Conservation (phyloP, 345 rosid species). For the Eucalyptus melliodora region DNA sequence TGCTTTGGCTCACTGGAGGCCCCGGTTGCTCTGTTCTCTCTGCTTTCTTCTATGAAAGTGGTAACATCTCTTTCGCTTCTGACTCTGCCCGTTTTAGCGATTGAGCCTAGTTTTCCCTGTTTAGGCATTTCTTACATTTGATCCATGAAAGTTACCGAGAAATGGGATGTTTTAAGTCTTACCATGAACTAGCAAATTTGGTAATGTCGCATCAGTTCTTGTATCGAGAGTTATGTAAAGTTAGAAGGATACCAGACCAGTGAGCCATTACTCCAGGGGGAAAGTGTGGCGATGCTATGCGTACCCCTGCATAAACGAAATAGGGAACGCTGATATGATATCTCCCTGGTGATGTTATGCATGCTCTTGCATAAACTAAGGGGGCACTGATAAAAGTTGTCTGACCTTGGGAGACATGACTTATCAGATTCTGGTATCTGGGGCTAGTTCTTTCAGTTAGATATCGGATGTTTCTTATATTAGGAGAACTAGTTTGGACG, state of each 20-base stretch:
- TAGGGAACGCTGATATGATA: background rate
- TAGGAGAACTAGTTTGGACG: background rate
- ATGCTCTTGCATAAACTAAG: background rate
- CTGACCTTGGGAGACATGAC: background rate
- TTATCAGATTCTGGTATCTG: background rate
- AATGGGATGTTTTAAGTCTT: background rate
- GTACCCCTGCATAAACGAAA: background rate
- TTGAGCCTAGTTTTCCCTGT: background rate
- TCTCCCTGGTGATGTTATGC: background rate
- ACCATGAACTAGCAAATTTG: background rate
- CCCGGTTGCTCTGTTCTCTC: conserved; percentile 30
- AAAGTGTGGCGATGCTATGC: background rate
- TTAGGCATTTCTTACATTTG: background rate
- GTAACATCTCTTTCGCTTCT: background rate
- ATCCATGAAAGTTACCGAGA: background rate
- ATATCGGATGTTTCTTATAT: background rate
- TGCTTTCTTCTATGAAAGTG: conserved; percentile 15
- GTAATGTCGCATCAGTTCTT: background rate
- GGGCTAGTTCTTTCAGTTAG: background rate
- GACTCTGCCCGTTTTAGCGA: background rate
- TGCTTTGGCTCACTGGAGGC: conserved; percentile 29
- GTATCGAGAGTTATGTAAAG: background rate
- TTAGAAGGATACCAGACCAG: background rate
- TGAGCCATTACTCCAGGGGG: background rate
- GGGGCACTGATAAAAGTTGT: background rate